phyloP scores from a whole-genome alignment of 1,284 basidiomycete genomes.

The Malassezia equina region DNA sequence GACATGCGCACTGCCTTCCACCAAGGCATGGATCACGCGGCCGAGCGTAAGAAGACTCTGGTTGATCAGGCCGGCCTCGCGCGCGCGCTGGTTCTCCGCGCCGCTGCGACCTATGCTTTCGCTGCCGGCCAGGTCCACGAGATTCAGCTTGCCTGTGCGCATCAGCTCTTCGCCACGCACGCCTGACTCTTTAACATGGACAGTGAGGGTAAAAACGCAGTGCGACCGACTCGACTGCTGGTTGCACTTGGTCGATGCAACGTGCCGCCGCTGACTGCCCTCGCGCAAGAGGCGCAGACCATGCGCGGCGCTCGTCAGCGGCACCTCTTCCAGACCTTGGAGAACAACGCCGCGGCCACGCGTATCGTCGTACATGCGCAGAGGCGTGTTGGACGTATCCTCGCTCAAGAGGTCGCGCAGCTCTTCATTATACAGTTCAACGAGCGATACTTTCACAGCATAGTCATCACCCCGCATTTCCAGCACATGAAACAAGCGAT shows the following conservation, averaged over 20 bases:
- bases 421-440: constrained; percentile 99
- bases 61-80: constrained; percentile 98
- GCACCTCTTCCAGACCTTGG: constrained; percentile 83
- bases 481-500: constrained; percentile 80
- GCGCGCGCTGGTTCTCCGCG: constrained; percentile 84
- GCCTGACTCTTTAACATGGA: constrained; percentile 78
- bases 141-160: constrained; percentile 86
- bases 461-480: constrained; percentile 65
- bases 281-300: constrained; percentile 75
- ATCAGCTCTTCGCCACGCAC: constrained; percentile 69
- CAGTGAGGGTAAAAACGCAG: constrained; percentile 91
- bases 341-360: constrained; percentile 67
- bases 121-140: constrained; percentile 92
- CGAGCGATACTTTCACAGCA: constrained; percentile 83
- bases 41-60: constrained; percentile 91
- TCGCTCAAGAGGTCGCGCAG: constrained; percentile 58
- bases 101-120: constrained; percentile 95
- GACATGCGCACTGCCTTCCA: constrained; percentile 76
- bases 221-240: constrained; percentile 94
- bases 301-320: constrained; percentile 71
- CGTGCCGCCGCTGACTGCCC: constrained; percentile 81
- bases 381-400: constrained; percentile 52
- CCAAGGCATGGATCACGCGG: constrained; percentile 89
- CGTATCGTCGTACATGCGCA: constrained; percentile 73
- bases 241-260: constrained; percentile 95